Evolutionary conservation across 495 filamentous ascomycete species (phyloP).

Genomic region (Echria macrotheca): DNA sequence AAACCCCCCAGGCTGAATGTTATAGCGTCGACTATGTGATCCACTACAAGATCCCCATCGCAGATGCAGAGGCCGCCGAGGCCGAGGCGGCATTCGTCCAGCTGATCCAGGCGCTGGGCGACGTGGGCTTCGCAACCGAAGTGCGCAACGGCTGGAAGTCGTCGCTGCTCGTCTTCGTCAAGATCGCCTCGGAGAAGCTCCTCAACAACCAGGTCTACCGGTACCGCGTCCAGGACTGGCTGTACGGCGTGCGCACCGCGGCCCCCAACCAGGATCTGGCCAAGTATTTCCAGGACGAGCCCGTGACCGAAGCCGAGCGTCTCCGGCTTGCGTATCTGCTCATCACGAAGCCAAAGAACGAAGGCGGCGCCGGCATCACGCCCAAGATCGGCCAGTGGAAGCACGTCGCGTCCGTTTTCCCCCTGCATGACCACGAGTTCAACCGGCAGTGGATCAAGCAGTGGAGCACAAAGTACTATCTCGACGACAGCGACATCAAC

Average conservation of each 20-base stretch:
- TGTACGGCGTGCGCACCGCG: slow-evolving; percentile 75
- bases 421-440: slow-evolving; percentile 80
- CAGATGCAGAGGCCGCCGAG: slow-evolving; percentile 54
- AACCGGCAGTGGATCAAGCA: slow-evolving; percentile 87
- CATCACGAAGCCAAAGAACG: slow-evolving; percentile 72
- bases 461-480: slow-evolving; percentile 76
- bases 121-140: slow-evolving; percentile 75
- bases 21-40: slow-evolving; percentile 88
- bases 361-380: slow-evolving; percentile 87
- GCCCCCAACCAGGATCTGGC: slow-evolving; percentile 73
- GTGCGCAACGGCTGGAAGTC: slow-evolving; percentile 75
- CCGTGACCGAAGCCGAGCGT: slow-evolving; percentile 81
- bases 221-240: slow-evolving; percentile 86
- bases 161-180: slow-evolving; percentile 78
- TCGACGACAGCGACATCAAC: slow-evolving; percentile 71
- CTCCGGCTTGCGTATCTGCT: slow-evolving; percentile 78
- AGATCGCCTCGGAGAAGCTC: slow-evolving; percentile 61
- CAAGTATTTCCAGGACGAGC: slow-evolving; percentile 55
- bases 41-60: slow-evolving; percentile 66
- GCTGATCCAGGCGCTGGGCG: slow-evolving; percentile 64
- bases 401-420: slow-evolving; percentile 76
- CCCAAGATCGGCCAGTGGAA: slow-evolving; percentile 80
- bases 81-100: slow-evolving; percentile 68
- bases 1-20: slow-evolving; percentile 14
- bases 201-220: slow-evolving; percentile 62